Percentiles rank a stretch among this genome's conserved stretches.
These are phyloP conservation scores for Gelatoporia subvermispora DNA, from an alignment of 768 basidiomycete species.

Conservation along the genomic window DNA sequence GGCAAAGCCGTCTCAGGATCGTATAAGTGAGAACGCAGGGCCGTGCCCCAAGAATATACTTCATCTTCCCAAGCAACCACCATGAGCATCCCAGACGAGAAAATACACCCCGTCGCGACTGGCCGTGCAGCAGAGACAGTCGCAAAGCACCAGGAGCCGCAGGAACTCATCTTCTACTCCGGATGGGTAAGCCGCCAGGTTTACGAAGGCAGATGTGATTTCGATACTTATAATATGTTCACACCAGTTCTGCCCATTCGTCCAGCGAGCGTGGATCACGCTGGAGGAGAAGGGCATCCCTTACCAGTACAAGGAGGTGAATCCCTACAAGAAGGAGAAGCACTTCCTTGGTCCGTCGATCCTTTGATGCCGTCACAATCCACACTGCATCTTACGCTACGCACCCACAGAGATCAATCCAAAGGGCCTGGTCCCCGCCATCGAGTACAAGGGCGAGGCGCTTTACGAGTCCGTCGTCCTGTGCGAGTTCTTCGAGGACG, in stretches of 20 bases:
- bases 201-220: not conserved
- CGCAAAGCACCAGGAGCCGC: slow-evolving; percentile 43
- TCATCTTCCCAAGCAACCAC: not conserved
- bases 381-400: not conserved
- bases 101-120: slow-evolving; percentile 58
- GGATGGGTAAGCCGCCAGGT: slow-evolving; percentile 44
- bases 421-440: slow-evolving; percentile 62
- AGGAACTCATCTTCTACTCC: slow-evolving; percentile 54
- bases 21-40: too few species aligned
- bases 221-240: not conserved
- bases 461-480: slow-evolving; percentile 63
- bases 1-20: too few species aligned
- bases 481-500: slow-evolving; percentile 65
- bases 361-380: not conserved
- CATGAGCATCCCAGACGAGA: slow-evolving; percentile 30
- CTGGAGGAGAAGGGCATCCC: slow-evolving; percentile 63
- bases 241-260: slow-evolving; percentile 49
- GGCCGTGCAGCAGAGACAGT: slow-evolving; percentile 49
- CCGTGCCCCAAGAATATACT: slow-evolving; percentile 7
- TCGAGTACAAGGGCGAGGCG: slow-evolving; percentile 46
- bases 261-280: slow-evolving; percentile 60
- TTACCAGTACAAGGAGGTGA: slow-evolving; percentile 64
- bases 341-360: slow-evolving; percentile 47
- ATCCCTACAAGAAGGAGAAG: slow-evolving; percentile 66
- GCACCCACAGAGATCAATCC: slow-evolving; percentile 49